These are phyloP conservation scores for Hypholoma fasciculare DNA, from an alignment of 768 basidiomycete genomes.

Conservation along the genomic window DNA sequence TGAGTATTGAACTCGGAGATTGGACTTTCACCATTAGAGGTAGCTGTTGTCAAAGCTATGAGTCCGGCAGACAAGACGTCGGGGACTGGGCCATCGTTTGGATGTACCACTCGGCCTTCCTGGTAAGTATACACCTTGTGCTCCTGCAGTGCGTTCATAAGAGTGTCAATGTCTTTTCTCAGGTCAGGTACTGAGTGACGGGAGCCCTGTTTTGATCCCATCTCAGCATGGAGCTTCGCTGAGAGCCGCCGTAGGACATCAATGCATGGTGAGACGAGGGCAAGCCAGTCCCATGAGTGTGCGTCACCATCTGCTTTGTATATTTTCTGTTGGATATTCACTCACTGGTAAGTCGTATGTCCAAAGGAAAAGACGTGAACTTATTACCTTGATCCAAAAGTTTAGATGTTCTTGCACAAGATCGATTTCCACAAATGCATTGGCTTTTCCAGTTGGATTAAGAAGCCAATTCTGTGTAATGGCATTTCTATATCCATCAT, in stretches of 20 bases:
- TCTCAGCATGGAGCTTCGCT: not conserved
- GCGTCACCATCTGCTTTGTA: conserved; percentile 3
- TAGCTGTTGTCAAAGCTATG: too few relatives aligned
- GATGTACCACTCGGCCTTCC: not conserved
- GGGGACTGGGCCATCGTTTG: not conserved
- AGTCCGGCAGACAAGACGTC: not conserved
- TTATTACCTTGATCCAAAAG: conserved; percentile 30
- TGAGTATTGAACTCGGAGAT: conserved; percentile 4
- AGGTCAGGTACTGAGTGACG: conserved; percentile 3
- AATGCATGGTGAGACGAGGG: conserved; percentile 1
- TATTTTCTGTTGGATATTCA: not conserved
- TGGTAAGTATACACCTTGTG: not conserved
- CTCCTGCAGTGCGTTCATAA: not conserved
- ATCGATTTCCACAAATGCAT: conserved; percentile 27
- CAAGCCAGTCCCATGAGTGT: conserved; percentile 4
- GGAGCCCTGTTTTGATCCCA: not conserved
- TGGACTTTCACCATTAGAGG: not conserved
- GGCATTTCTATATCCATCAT: too few relatives aligned
- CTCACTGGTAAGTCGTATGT: too few relatives aligned
- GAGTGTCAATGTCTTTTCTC: not conserved
- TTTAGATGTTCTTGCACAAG: conserved; percentile 34
- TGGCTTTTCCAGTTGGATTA: conserved; percentile 27
- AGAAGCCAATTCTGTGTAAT: conserved; percentile 37
- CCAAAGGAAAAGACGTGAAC: too few relatives aligned
- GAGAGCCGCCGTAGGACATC: conserved; percentile 1